Evolutionary conservation across 1,284 basidiomycete genomes (phyloP).

Genomic region (Porodaedalea pini): DNA sequence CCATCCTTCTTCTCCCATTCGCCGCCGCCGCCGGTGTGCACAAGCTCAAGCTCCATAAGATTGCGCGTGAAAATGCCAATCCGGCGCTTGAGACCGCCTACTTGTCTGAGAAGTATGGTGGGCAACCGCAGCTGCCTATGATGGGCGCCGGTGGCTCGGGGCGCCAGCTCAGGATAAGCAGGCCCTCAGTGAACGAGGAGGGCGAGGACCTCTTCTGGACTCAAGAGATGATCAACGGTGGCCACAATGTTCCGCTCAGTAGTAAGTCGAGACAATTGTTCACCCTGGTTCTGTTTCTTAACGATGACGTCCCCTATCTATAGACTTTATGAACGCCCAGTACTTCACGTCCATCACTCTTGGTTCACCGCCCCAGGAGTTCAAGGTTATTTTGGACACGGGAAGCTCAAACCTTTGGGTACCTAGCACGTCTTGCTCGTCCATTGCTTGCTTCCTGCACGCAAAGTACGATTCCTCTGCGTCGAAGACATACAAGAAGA

Average conservation of each 20-base stretch:
- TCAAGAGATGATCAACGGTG: conserved; percentile 68
- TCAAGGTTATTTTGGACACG: conserved; percentile 87
- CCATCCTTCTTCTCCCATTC: conserved; percentile 65
- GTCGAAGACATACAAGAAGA: conserved; percentile 89
- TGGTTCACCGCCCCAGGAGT: conserved; percentile 80
- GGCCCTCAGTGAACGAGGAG: conserved; percentile 38
- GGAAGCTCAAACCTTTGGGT: conserved; percentile 95
- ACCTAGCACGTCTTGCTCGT: conserved; percentile 84
- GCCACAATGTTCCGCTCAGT: conserved; percentile 85
- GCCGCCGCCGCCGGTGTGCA: conserved; percentile 68
- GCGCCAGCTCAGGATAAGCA: conserved; percentile 53
- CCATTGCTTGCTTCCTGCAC: conserved; percentile 98
- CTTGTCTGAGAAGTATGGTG: conserved; percentile 86
- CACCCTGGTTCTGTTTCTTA: not conserved
- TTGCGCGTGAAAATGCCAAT: conserved; percentile 57
- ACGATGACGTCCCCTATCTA: conserved; percentile 24
- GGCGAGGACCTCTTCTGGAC: conserved; percentile 78
- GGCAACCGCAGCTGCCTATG: conserved; percentile 56
- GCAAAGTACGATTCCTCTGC: conserved; percentile 85
- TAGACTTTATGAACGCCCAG: conserved; percentile 97
- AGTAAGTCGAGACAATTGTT: conserved; percentile 53
- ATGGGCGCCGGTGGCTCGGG: conserved; percentile 72
- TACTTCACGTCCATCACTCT: conserved; percentile 90
- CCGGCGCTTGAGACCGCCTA: conserved; percentile 75
- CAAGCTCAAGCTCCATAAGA: conserved; percentile 85